Conservation (phyloP, 306 rosid species). For the Fagus sylvatica region DNA sequence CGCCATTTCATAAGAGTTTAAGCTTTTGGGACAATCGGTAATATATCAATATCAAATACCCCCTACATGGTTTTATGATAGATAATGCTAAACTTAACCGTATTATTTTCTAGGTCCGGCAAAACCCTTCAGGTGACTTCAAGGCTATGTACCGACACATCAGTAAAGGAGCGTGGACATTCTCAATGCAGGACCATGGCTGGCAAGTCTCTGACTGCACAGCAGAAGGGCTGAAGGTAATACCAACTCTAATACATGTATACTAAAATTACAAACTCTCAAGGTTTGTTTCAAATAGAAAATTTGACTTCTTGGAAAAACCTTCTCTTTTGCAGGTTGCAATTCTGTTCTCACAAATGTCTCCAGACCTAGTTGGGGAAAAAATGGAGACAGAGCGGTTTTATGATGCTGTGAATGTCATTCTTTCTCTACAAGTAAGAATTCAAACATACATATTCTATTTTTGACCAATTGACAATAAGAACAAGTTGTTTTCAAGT, state of each 20-base stretch:
- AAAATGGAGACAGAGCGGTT: conserved; percentile 22
- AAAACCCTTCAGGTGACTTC: conserved; percentile 54
- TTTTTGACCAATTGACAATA: neutral
- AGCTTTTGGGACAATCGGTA: too few relatives aligned
- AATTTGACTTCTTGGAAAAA: neutral
- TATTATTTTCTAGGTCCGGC: conserved; percentile 35
- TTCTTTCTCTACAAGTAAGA: conserved; percentile 51
- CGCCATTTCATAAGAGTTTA: too few relatives aligned
- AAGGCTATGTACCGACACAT: conserved; percentile 48
- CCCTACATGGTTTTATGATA: neutral
- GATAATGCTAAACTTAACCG: neutral
- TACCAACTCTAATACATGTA: neutral
- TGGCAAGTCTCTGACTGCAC: conserved; percentile 74
- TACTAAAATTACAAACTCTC: too few relatives aligned
- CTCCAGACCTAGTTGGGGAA: conserved; percentile 26
- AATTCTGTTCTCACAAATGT: conserved; percentile 51
- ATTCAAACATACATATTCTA: neutral
- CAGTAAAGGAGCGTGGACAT: conserved; percentile 61
- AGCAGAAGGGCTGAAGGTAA: conserved; percentile 61
- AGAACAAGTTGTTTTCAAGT: too few relatives aligned
- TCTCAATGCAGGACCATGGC: conserved; percentile 53
- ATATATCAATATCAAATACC: too few relatives aligned
- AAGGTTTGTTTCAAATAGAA: neutral
- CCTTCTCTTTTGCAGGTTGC: conserved; percentile 29
- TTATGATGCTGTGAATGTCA: conserved; percentile 56